Evolutionary conservation across 768 basidiomycete species (phyloP), one percentile per base, ranked within the genome.

Genomic region (Agaricus bisporus): DNA sequence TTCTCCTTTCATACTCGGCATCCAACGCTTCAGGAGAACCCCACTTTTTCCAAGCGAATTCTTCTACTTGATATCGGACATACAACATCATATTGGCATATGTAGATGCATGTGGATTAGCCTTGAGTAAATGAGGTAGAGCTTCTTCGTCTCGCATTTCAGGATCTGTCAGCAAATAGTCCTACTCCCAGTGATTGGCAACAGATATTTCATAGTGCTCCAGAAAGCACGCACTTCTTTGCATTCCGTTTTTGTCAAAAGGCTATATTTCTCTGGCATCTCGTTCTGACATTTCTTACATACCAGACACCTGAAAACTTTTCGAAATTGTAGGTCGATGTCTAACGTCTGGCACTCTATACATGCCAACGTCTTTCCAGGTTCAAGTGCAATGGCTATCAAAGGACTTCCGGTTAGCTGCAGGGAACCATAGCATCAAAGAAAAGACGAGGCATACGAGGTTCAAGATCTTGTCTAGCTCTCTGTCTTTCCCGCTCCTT

Each of bases 71-170:
- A 63, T 75, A 87, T 32, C 97, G 84, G 4, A 98, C 76, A 70
- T 89, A 98, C 18, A 99, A 78, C 97, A 98, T 98, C 97, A 98
- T 98, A 74, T 98, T 99, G 35, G 90, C 89, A 64, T 90, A 98
- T 0, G 91, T 95, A 10, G 93, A 88, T 59, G 90, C 88, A 72
- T 97, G 94, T 3, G 92, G 95, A 66, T 98, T 98, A 17, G 91
- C 88, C 64, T 95, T 92, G 54, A 98, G 77, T 22, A 95, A 74
- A 67, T 99, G 97, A 0, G 95, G 97, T 59, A 99, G 80, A 15
- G 88, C 72, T 60, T 97, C 91, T 62, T 90, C 83, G 64, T 99
- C 97, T 53, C 88, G 85, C 25, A 99, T 76, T 65, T 99, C 97
- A 29, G 95, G 92, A 93, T 61, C n/a, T 36, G 37, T 51, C 49